Conservation (phyloP, 1,139 yeast genomes). For the Diutina siamensis region DNA sequence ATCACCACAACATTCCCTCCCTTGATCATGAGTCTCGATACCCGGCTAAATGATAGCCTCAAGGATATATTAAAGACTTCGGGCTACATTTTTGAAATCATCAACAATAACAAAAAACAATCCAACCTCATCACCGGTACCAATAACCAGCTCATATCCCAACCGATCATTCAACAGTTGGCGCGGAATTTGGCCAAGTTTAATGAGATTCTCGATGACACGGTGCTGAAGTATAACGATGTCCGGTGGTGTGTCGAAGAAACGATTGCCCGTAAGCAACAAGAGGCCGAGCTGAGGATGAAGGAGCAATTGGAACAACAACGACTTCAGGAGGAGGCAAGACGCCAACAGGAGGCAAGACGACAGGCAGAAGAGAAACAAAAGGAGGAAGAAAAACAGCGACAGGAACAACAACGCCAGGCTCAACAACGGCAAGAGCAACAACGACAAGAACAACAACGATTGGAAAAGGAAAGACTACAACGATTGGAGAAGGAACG, state of each 20-base stretch:
- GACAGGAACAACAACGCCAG: slow-evolving; percentile 9
- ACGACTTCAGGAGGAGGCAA: slow-evolving; percentile 14
- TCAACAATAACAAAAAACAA: slow-evolving; percentile 27
- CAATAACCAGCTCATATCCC: slow-evolving; percentile 32
- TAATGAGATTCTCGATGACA: slow-evolving; percentile 34
- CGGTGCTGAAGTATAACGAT: slow-evolving; percentile 32
- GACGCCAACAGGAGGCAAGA: slow-evolving; percentile 11
- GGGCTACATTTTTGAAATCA: slow-evolving; percentile 34
- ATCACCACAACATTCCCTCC: neutral
- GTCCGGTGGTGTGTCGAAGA: slow-evolving; percentile 37
- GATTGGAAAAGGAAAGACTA: slow-evolving; percentile 7
- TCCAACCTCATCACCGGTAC: slow-evolving; percentile 33
- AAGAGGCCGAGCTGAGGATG: slow-evolving; percentile 29
- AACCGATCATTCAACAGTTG: slow-evolving; percentile 29
- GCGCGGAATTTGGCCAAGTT: slow-evolving; percentile 25
- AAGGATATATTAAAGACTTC: slow-evolving; percentile 32
- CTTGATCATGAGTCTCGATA: slow-evolving; percentile 26
- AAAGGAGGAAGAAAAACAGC: slow-evolving; percentile 10
- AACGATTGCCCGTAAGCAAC: slow-evolving; percentile 31
- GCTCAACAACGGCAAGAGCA: neutral
- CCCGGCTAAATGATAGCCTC: slow-evolving; percentile 28
- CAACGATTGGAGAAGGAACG: slow-evolving; percentile 6
- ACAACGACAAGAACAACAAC: slow-evolving; percentile 9
- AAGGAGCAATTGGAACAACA: slow-evolving; percentile 29
- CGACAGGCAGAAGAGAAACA: slow-evolving; percentile 10